phyloP scores from a whole-genome alignment of 1,284 basidiomycete species.

The Cutaneotrichosporon cavernicola region DNA sequence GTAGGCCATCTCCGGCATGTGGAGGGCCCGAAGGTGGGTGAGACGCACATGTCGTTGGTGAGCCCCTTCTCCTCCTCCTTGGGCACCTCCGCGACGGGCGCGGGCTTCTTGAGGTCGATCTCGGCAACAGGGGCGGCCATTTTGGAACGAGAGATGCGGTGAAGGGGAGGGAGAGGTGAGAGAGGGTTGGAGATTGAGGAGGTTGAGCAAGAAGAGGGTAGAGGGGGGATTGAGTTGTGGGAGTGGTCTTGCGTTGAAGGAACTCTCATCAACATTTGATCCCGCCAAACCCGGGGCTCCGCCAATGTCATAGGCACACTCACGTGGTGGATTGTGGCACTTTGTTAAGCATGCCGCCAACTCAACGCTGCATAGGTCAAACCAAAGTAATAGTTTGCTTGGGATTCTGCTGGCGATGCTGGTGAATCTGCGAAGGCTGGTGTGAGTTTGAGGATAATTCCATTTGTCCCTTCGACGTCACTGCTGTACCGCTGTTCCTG shows the following conservation, averaged over 20 bases:
- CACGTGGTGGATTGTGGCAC: constrained; percentile 13
- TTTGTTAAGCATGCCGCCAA: neutral
- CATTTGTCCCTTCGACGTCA: neutral
- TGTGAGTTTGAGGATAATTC: neutral
- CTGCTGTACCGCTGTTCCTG: neutral
- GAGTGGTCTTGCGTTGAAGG: constrained; percentile 1
- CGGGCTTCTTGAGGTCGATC: constrained; percentile 49
- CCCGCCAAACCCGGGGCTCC: constrained; percentile 14
- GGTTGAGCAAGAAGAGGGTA: neutral
- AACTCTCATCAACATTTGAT: neutral
- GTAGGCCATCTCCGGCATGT: neutral
- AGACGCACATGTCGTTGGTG: constrained; percentile 49
- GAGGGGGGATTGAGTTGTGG: neutral
- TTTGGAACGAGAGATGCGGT: constrained; percentile 4
- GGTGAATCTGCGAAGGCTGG: neutral
- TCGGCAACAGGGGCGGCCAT: constrained; percentile 33
- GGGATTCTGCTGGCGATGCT: neutral
- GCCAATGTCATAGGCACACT: constrained; percentile 4
- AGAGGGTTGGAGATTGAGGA: neutral
- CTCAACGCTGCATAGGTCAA: neutral
- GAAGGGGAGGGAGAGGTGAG: neutral
- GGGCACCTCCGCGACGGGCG: constrained; percentile 36
- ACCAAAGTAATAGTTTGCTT: neutral
- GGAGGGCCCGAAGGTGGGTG: neutral
- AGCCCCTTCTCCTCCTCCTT: constrained; percentile 51